Base-by-base conservation (phyloP, 139 green algal genomes). In the Chlorokybus atmophyticus region DNA sequence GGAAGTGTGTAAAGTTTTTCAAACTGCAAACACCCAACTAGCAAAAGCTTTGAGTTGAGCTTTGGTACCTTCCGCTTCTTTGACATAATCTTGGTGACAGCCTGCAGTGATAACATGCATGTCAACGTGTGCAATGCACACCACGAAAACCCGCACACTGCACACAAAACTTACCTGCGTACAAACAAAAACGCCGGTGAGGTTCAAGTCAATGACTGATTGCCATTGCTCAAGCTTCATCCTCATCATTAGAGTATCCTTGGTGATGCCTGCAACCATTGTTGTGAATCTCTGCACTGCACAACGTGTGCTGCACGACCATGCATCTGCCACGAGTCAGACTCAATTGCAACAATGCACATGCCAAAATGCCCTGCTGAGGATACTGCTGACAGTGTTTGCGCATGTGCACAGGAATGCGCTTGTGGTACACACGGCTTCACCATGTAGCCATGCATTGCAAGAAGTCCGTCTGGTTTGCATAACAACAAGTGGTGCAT, bases 211-310 rank as follows among this genome's bases (percentile, higher is more conserved):
- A 50, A 99, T 94, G 26, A 99, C 92, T 3, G 88, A 85, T 27
- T 99, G 73, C 92, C 88, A 96, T 71, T 86, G 71, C 26, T 88
- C 79, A 0, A 79, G 80, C 85, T 97, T 99, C 92, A 99, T 99
- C 69, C 92, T 84, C 86, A 95, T 93, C 75, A 99, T 88, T 26
- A 99, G 71, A 1, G 74, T 85, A 74, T 97, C 90, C 3, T 76
- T 59, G 0, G 90, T 97, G 78, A 97, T 97, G 30, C 85, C 83
- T 87, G 74, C 25, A 7, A 68, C 50, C 42, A 52, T 23, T 7
- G n/a, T 21, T 21, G 10, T 52, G 42, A 7, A n/a, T 10, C 44
- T 53, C 10, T 10, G 44, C 10, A 23, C 24, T 10, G 14, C 38
- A 44, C 38, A 17, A 23, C 14, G 38, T 14, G 38, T 44, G 38